Base-by-base conservation (phyloP, 441 rosid genomes). In the Rhodomyrtus psidioides region DNA sequence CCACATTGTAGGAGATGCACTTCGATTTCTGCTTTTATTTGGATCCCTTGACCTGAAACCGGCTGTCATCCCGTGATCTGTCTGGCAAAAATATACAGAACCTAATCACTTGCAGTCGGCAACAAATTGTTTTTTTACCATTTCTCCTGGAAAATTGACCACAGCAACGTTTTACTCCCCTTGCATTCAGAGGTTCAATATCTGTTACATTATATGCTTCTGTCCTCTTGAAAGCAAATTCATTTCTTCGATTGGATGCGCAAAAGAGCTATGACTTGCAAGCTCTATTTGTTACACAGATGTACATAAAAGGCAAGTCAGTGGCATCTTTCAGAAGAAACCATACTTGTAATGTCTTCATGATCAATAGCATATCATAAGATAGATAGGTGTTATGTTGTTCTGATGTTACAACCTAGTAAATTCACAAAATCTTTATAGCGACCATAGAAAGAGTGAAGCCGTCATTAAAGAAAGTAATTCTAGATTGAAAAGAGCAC, bases 21-120 rank as follows among this genome's bases (percentile, higher is more conserved):
- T 90, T 94, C 13, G 91, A 91, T 87, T 91, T 92, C 59, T 55
- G 85, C 83, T 94, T 95, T 91, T 93, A 91, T 86, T 85, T 94
- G 30, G 91, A 92, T 44, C 93, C 94, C 53, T n/a, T 88, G 56
- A 85, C 82, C 21, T 90, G 86, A 74, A 86, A 88, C 54, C 91
- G 86, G 70, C 91, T 95, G 82, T 86, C 75, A 75, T 87, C 56
- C 53, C 42, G 42, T 76, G 23, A 86, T 57, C 82, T 57, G 34
- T 56, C 82, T 59, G 46, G 46, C 76, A 34, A 65, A 19, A 65
- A 65, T 65, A 9, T 65, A 34, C 76, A 65, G 46, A 34, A 21
- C 24, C 46, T 65, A 34, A 34, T 65, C 46, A 65, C 26, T 21
- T 34, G 76, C 76, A 65, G 46, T 34, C 6, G 24, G 7, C 76